phyloP scores from a whole-genome alignment of 2,329 filamentous ascomycete species.

The Lasiodiplodia citricola region DNA sequence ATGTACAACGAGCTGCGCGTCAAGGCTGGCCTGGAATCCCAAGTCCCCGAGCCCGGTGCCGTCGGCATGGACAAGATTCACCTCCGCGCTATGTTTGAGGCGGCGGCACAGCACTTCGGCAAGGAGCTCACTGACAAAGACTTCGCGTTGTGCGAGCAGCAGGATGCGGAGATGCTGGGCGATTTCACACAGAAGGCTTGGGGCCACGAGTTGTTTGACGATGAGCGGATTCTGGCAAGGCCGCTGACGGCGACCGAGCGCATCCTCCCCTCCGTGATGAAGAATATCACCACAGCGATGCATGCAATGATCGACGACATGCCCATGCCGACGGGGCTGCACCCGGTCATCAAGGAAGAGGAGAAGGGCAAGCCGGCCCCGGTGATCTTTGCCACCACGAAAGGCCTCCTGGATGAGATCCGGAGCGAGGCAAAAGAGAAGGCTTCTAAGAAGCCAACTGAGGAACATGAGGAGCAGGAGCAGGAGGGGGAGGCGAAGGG shows the following conservation, averaged over 20 bases:
- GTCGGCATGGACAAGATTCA: neutral
- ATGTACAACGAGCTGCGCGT: neutral
- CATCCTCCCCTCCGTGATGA: neutral
- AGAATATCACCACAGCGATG: neutral
- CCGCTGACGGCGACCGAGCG: neutral
- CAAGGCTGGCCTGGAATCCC: neutral
- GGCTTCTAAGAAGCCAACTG: neutral
- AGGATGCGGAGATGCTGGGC: neutral
- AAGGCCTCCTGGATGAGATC: neutral
- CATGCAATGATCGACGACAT: neutral
- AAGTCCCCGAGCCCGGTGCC: neutral
- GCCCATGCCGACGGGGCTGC: neutral
- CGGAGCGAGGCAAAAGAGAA: neutral
- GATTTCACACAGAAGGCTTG: neutral
- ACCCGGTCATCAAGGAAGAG: neutral
- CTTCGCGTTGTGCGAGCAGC: neutral
- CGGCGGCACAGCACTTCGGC: neutral
- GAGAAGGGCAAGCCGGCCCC: neutral
- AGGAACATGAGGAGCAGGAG: too few relatives aligned
- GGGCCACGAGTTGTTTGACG: neutral
- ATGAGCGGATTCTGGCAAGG: neutral
- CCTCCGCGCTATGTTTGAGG: neutral
- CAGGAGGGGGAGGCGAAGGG: neutral
- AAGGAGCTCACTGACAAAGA: neutral
- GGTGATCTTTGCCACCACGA: fast-evolving